Conservation (phyloP, 257 asterid genomes). For the Capsicum rhomboideum region DNA sequence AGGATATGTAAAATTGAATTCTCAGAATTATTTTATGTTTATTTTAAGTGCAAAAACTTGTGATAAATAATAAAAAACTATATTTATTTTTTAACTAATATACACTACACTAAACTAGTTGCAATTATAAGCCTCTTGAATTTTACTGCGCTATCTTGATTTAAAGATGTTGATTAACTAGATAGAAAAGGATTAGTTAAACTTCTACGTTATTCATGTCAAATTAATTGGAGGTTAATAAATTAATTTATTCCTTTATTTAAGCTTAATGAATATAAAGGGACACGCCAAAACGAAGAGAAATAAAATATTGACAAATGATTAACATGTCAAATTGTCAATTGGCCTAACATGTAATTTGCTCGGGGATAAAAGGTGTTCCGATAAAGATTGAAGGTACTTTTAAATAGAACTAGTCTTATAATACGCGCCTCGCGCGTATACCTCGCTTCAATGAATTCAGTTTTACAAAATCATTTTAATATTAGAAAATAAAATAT, state of each 20-base stretch:
- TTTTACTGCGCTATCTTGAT: neutral
- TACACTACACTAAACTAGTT: no score
- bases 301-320: neutral
- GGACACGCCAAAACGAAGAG: neutral
- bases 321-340: neutral
- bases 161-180: neutral
- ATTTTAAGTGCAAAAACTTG: no score
- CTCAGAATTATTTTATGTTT: no score
- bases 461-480: no score
- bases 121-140: neutral
- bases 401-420: neutral
- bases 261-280: neutral
- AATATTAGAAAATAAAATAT: no score
- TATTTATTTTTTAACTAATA: no score
- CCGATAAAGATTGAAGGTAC: neutral
- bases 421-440: no score
- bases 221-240: neutral
- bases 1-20: no score
- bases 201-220: neutral
- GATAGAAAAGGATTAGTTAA: neutral
- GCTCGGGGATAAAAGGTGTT: neutral
- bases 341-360: neutral
- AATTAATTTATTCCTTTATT: neutral
- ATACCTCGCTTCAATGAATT: no score
- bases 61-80: no score